phyloP scores from a whole-genome alignment of 805 yeast species.

The Ogataea dorogensis region DNA sequence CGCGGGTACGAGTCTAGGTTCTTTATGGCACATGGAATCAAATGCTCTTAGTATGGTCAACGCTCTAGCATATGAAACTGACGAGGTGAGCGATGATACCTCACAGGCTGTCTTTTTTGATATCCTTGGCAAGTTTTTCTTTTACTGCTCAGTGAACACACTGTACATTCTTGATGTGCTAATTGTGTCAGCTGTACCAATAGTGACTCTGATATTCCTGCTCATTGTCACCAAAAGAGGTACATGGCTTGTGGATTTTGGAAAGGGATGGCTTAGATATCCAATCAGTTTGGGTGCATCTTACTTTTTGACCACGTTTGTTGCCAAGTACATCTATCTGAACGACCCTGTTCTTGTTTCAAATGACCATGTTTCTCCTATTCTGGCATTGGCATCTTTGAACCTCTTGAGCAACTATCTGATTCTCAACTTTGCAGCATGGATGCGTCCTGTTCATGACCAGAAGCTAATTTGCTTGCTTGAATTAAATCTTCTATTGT shows the following conservation, averaged over 20 bases:
- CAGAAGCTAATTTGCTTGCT: conserved; percentile 57
- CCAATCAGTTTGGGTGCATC: conserved; percentile 58
- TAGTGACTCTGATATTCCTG: conserved; percentile 47
- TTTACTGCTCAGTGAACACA: conserved; percentile 48
- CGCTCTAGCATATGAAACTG: conserved; percentile 41
- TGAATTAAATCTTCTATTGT: conserved; percentile 53
- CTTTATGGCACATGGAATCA: conserved; percentile 83
- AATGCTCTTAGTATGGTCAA: conserved; percentile 60
- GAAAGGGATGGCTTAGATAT: conserved; percentile 50
- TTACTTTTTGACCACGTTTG: conserved; percentile 33
- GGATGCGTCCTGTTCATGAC: conserved; percentile 51
- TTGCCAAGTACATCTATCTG: conserved; percentile 40
- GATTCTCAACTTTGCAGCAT: conserved; percentile 46
- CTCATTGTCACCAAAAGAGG: conserved; percentile 44
- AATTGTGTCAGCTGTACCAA: conserved; percentile 54
- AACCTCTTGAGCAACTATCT: conserved; percentile 56
- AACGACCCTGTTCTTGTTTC: conserved; percentile 52
- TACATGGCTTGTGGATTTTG: conserved; percentile 45
- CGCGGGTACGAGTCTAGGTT: conserved; percentile 57
- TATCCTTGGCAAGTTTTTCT: conserved; percentile 55
- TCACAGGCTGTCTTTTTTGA: conserved; percentile 64
- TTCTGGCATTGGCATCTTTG: conserved; percentile 46
- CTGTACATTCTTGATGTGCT: conserved; percentile 53
- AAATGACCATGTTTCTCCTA: conserved; percentile 47
- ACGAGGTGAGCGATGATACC: conserved; percentile 30